Percentiles rank a stretch among this genome's conserved stretches.
Evolutionary conservation across 2,329 filamentous ascomycete genomes (phyloP).

Genomic region (Xylaria sp.): DNA sequence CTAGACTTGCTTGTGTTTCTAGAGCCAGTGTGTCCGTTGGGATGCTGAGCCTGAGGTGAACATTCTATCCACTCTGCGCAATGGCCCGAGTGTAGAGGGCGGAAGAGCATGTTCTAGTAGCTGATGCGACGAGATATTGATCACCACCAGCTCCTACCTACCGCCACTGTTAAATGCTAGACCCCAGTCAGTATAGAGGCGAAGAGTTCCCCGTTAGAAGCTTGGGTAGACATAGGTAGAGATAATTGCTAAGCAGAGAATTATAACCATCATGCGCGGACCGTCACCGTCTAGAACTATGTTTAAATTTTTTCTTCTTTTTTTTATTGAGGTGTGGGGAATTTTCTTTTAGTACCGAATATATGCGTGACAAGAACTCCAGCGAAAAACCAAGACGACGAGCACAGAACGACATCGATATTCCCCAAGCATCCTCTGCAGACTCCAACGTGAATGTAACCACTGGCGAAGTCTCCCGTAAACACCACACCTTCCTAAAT

Average conservation of each 20-base stretch:
- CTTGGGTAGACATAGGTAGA: neutral
- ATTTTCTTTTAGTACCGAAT: conserved; percentile 15
- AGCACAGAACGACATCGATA: conserved; percentile 12
- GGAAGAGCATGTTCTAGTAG: too few species aligned
- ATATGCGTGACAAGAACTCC: neutral
- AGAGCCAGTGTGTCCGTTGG: neutral
- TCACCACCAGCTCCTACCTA: too few species aligned
- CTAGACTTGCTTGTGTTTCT: neutral
- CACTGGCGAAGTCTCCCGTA: conserved; percentile 4
- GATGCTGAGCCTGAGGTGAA: neutral
- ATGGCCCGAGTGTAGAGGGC: neutral
- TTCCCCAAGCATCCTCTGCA: conserved; percentile 21
- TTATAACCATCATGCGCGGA: neutral
- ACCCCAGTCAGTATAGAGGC: neutral
- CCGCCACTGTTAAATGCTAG: neutral
- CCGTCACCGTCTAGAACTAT: neutral
- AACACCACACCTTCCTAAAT: conserved; percentile 21
- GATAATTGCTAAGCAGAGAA: neutral
- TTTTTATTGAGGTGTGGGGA: neutral
- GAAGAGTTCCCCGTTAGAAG: neutral
- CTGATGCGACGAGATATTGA: too few species aligned
- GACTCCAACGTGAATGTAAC: conserved; percentile 27
- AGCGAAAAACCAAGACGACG: neutral
- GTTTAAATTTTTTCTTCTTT: neutral
- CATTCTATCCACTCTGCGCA: neutral